Conservation (phyloP, 2,329 filamentous ascomycete genomes). For the Colletotrichum plurivorum region DNA sequence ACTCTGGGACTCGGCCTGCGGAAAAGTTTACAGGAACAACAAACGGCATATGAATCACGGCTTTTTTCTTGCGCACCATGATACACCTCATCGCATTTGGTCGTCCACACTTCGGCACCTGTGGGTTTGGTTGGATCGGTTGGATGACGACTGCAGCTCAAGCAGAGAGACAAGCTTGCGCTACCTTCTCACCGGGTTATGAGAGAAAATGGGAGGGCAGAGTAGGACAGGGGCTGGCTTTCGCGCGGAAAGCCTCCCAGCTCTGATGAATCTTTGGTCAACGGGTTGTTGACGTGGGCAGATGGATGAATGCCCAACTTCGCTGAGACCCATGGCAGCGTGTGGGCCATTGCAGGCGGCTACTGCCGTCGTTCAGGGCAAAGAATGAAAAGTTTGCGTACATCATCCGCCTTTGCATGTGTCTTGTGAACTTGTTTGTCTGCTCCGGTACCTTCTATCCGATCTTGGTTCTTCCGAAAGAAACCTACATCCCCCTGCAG, state of each 20-base stretch:
- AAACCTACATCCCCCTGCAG: background rate
- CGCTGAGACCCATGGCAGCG: conserved; percentile 13
- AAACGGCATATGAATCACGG: conserved; percentile 41
- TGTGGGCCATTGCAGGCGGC: conserved; percentile 28
- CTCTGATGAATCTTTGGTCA: conserved; percentile 38
- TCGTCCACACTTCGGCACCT: conserved; percentile 32
- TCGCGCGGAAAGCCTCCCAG: conserved; percentile 33
- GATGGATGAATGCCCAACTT: conserved; percentile 13
- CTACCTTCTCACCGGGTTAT: conserved; percentile 27
- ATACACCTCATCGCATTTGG: conserved; percentile 41
- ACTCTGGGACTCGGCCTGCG: conserved; percentile 39
- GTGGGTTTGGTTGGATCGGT: conserved; percentile 38
- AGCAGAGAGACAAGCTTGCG: conserved; percentile 32
- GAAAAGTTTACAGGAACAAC: conserved; percentile 41
- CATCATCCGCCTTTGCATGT: background rate
- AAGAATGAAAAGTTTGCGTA: conserved; percentile 43
- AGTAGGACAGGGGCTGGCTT: conserved; percentile 29
- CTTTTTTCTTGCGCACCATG: conserved; percentile 41
- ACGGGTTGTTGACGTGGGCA: background rate
- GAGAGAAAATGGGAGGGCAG: conserved; percentile 13
- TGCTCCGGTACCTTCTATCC: background rate
- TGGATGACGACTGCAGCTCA: conserved; percentile 39
- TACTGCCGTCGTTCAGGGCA: conserved; percentile 36
- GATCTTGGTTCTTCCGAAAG: background rate
- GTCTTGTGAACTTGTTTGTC: conserved; percentile 1